phyloP scores from a whole-genome alignment of 202 grass and related monocot genomes.

The Carex sylvatica region DNA sequence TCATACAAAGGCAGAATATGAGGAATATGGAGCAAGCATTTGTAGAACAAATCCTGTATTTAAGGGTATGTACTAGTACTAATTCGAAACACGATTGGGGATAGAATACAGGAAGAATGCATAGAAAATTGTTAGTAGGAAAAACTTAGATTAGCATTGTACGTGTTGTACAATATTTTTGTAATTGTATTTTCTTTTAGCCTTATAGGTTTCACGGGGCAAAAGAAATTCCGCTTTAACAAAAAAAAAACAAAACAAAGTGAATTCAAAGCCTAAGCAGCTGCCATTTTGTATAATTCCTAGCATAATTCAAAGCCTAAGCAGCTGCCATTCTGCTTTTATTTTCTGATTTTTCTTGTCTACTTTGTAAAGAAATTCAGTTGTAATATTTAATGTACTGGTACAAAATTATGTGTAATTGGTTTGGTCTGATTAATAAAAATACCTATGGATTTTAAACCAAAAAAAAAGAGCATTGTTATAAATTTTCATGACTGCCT shows the following conservation, averaged over 20 bases:
- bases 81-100: not conserved
- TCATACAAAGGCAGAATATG: conserved; percentile 98
- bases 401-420: no score
- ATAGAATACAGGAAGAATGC: conserved; percentile 20
- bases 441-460: no score
- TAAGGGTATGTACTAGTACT: conserved; percentile 87
- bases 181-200: conserved; percentile 28
- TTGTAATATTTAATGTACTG: no score
- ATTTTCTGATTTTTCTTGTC: no score
- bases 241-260: conserved; percentile 12
- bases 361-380: no score
- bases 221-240: conserved; percentile 22
- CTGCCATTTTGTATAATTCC: not conserved
- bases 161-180: conserved; percentile 30
- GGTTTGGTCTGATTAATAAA: no score
- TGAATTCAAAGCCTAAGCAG: not conserved
- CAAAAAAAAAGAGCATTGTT: no score
- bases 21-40: conserved; percentile 95
- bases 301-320: conserved; percentile 5
- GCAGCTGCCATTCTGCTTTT: not conserved
- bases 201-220: conserved; percentile 22
- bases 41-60: conserved; percentile 91
- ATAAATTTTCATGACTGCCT: no score
- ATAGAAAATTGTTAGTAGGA: conserved; percentile 9
- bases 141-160: conserved; percentile 26